phyloP scores from a whole-genome alignment of 2,329 filamentous ascomycete species.

The Phaeosphaeria sp. region DNA sequence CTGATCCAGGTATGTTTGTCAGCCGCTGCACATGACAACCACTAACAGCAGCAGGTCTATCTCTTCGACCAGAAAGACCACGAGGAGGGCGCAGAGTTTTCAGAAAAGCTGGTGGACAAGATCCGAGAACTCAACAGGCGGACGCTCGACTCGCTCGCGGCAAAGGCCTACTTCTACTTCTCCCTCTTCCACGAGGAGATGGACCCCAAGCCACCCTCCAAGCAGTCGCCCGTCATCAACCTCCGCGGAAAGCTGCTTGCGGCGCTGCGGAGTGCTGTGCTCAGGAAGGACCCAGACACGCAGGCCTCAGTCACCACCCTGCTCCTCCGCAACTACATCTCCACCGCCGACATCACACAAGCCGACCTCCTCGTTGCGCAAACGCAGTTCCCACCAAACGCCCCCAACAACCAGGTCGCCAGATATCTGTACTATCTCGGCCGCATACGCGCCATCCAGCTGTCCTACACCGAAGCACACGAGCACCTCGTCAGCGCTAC shows the following conservation, averaged over 20 bases:
- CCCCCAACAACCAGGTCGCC: constrained; percentile 97
- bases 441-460: constrained; percentile 92
- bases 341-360: constrained; percentile 95
- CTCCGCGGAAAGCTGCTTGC: constrained; percentile 86
- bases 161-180: constrained; percentile 98
- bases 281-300: constrained; percentile 96
- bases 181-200: constrained; percentile 94
- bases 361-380: constrained; percentile 95
- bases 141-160: constrained; percentile 90
- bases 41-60: constrained; percentile 70
- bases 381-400: constrained; percentile 91
- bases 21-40: background rate
- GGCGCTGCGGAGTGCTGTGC: constrained; percentile 90
- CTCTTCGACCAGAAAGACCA: constrained; percentile 85
- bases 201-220: constrained; percentile 84
- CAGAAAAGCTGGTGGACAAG: constrained; percentile 79
- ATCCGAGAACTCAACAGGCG: constrained; percentile 90
- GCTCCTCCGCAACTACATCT: constrained; percentile 92
- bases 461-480: constrained; percentile 96
- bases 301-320: constrained; percentile 95
- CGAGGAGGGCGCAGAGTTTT: constrained; percentile 83
- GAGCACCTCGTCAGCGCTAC: constrained; percentile 92
- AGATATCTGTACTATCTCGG: constrained; percentile 97
- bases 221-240: constrained; percentile 82
- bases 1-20: constrained; percentile 56